Percentiles rank a stretch among this genome's conserved stretches.
Evolutionary conservation across 495 filamentous ascomycete species (phyloP).

Genomic region (Stereocaulon alpinum): DNA sequence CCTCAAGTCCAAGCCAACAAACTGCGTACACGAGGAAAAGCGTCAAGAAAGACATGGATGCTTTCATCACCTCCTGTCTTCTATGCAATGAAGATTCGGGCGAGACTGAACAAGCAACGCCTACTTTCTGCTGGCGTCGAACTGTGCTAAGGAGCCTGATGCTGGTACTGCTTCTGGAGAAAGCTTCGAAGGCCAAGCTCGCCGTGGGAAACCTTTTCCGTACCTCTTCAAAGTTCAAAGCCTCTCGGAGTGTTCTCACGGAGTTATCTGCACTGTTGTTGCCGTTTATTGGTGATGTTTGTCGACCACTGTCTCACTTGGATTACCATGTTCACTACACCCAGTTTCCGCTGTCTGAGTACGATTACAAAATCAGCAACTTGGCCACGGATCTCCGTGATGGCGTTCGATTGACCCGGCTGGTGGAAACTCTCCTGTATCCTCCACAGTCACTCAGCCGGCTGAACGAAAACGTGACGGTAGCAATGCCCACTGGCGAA

Average conservation of each 20-base stretch:
- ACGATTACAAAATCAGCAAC: conserved; percentile 47
- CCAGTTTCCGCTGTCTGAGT: conserved; percentile 51
- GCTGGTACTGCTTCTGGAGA: conserved; percentile 51
- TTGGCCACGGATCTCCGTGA: conserved; percentile 56
- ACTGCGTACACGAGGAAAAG: conserved; percentile 19
- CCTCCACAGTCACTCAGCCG: conserved; percentile 23
- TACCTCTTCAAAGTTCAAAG: conserved; percentile 42
- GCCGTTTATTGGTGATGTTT: conserved; percentile 50
- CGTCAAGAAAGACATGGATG: conserved; percentile 36
- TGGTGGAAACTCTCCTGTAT: conserved; percentile 52
- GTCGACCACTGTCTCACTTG: conserved; percentile 43
- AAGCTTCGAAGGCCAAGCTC: conserved; percentile 31
- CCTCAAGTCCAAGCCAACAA: neutral
- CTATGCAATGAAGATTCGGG: conserved; percentile 46
- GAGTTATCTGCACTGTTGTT: conserved; percentile 42
- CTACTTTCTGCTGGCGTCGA: conserved; percentile 41
- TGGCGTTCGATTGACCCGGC: conserved; percentile 47
- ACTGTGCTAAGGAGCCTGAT: conserved; percentile 51
- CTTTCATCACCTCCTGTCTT: conserved; percentile 48
- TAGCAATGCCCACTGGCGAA: conserved; percentile 23
- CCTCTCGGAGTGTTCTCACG: conserved; percentile 44
- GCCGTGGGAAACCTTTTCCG: conserved; percentile 36
- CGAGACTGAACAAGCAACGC: conserved; percentile 4
- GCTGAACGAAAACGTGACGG: conserved; percentile 21
- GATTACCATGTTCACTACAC: conserved; percentile 43